Evolutionary conservation across 805 yeast genomes (phyloP), one percentile per base, ranked within the genome.

Genomic region (Barnettozyma wickerhamii): DNA sequence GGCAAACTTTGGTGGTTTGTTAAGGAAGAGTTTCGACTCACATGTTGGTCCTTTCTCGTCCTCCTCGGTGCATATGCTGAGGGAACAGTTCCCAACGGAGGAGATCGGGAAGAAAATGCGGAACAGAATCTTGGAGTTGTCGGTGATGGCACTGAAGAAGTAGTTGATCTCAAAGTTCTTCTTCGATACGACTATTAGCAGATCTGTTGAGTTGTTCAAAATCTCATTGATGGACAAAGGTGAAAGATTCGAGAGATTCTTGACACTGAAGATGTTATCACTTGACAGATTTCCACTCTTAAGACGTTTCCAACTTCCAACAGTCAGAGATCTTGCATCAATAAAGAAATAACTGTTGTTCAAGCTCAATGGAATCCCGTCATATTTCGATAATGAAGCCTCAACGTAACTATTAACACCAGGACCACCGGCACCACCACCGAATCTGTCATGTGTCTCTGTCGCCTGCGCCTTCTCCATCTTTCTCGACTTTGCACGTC

Each of bases 251-350:
- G 75, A 71, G 32, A 80, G 62, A 36, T 65, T 69, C 37, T 66
- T 65, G 19, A 81, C 61, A 24, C 58, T 53, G 7, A 62, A 55
- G 17, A 64, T 53, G 42, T 66, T 67, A 19, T 58, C 62, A 46
- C 37, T 63, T 40, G 53, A 50, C 30, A 70, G 62, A 41, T 71
- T 66, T 1, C 93, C 93, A 28, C 82, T 72, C 55, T 79, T 79
- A 47, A 82, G 73, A 49, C 95, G 65, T 60, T 84, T 89, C 95
- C 95, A 85, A 27, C 81, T 70, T 0, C 93, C 93, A 19, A 84
- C 90, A 0, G 84, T 75, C 9, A 84, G 68, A 9, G 86, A 78
- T 33, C 74, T 67, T 48, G 84, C 74, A 52, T 84, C 89, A 21
- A 84, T 72, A 45, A 82, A 76, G 53, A 77, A 74, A 58, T 84